Conservation (phyloP, 495 filamentous ascomycete species). For the Chaetomidium leptoderma region DNA sequence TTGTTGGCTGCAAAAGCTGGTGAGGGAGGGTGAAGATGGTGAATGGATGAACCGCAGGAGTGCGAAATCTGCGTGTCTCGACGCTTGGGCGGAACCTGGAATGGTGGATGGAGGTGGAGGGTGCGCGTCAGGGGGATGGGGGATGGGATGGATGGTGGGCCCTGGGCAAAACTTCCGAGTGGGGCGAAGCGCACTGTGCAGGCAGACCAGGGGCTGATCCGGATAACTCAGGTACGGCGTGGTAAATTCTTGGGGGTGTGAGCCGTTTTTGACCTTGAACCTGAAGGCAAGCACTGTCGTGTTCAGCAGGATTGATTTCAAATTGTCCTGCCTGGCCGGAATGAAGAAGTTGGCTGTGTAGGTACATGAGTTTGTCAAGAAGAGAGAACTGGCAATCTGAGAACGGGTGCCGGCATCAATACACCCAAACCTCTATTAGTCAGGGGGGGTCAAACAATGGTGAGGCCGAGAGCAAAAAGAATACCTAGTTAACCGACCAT, state of each 20-base stretch:
- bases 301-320: too few relatives aligned
- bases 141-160: slow-evolving; percentile 23
- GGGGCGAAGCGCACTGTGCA: slow-evolving; percentile 14
- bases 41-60: background rate
- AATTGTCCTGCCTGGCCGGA: too few relatives aligned
- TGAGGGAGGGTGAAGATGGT: background rate
- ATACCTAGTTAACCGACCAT: background rate
- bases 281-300: too few relatives aligned
- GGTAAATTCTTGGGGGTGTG: background rate
- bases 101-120: slow-evolving; percentile 20
- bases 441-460: slow-evolving; percentile 5
- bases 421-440: background rate
- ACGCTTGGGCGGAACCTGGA: slow-evolving; percentile 16
- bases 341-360: too few relatives aligned
- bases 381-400: background rate
- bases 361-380: too few relatives aligned
- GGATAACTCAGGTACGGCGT: background rate
- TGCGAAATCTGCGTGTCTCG: slow-evolving; percentile 19
- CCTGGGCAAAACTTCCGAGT: slow-evolving; percentile 27
- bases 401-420: background rate
- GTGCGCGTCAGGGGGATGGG: slow-evolving; percentile 9
- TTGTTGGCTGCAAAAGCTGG: background rate
- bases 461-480: background rate
- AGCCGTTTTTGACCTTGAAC: background rate
- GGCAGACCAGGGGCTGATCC: background rate